phyloP scores from a whole-genome alignment of 2,329 filamentous ascomycete genomes.

The Onygena corvina region DNA sequence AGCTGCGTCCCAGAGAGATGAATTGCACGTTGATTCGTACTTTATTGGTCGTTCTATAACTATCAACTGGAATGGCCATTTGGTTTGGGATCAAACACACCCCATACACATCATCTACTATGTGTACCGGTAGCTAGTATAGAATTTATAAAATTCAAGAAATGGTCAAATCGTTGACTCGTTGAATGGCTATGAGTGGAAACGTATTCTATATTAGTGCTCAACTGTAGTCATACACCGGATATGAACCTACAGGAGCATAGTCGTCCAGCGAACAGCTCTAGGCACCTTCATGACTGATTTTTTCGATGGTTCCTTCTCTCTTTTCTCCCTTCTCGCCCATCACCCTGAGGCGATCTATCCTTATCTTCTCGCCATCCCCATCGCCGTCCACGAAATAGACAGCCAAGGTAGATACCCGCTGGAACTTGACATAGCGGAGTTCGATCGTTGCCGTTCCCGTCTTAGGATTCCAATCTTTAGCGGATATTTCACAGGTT shows the following conservation, averaged over 20 bases:
- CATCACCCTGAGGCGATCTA: slow-evolving; percentile 53
- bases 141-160: neutral
- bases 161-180: neutral
- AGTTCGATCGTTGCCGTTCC: slow-evolving; percentile 61
- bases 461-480: slow-evolving; percentile 65
- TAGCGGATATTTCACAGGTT: slow-evolving; percentile 57
- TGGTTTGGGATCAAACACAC: slow-evolving; percentile 47
- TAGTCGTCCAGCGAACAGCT: neutral
- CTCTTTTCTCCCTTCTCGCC: slow-evolving; percentile 86
- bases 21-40: slow-evolving; percentile 59
- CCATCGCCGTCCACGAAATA: slow-evolving; percentile 82
- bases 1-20: slow-evolving; percentile 64
- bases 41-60: slow-evolving; percentile 36
- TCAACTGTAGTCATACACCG: too few relatives aligned
- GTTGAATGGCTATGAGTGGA: neutral
- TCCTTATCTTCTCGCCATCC: slow-evolving; percentile 69
- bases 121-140: neutral
- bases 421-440: slow-evolving; percentile 96
- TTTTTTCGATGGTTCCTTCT: slow-evolving; percentile 88
- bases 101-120: neutral
- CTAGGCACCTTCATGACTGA: slow-evolving; percentile 60
- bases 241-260: too few relatives aligned
- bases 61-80: slow-evolving; percentile 34
- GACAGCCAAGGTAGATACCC: slow-evolving; percentile 70
- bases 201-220: neutral